Base-by-base conservation (phyloP, 2,329 filamentous ascomycete genomes). In the Chaetomiaceae sp. region DNA sequence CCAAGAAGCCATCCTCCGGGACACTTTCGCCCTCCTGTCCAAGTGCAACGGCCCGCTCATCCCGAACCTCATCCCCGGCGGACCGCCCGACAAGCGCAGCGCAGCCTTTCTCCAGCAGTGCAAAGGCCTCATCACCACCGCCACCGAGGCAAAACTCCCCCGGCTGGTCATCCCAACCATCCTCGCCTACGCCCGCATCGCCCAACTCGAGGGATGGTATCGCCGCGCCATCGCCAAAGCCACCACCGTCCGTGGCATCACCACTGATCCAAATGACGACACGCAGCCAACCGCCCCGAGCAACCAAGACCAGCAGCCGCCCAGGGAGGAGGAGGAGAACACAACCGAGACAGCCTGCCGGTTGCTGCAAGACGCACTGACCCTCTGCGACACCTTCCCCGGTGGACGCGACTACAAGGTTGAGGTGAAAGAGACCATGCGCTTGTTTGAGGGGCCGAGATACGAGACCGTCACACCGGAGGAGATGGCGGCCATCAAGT, bases 401-500 rank as follows among this genome's bases (percentile, higher is more conserved):
- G 62, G 61, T 44, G 63, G 68, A 0, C 56, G 64, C 1, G 52
- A 19, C 3, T 57, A 72, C 9, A 27, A 44, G 0, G 42, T 46
- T 11, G 69, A 66, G 1, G 58, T 72, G 2, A 61, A 69, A 6
- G 47, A 65, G 3, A 56, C 48, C 3, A 22, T 63, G 9, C 55
- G 58, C 39, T 54, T 75, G 2, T 59, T 74, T 3, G 38, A 60
- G 4, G 62, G 60, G 25, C 60, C 68, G 8, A 68, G 67, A 58
- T 76, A 77, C 49, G 68, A 73, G 25, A 56, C 65, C 1, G 68
- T 76, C 1, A 73, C 72, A 0, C 53, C 64, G 0, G 70, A 74
- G 15, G 75, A 78, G 58, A 40, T 76, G 7, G 64, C 63, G 0
- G 69, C 71, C 2, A 74, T 80, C 54, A 75, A 76, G 42, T 48